A percentile compares a stretch with the other conserved stretches of the same genome.
These are phyloP conservation scores for Fraxinus nigra DNA, from an alignment of 305 asterid species.

Conservation along the genomic window DNA sequence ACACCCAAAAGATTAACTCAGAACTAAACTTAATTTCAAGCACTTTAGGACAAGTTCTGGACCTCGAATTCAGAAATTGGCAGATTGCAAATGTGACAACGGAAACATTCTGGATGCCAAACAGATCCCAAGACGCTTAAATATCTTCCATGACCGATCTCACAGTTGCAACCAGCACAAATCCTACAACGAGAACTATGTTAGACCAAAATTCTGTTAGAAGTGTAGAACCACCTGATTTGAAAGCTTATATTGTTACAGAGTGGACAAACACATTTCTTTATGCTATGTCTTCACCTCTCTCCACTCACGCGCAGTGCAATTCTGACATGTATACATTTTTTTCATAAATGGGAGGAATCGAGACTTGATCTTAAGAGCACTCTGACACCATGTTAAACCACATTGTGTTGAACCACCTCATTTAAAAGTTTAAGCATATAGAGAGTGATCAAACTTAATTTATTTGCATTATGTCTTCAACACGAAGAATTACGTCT, in stretches of 20 bases:
- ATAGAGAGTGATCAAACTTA: not conserved
- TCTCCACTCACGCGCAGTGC: not conserved
- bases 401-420: not conserved
- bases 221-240: not conserved
- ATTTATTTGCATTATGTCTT: not conserved
- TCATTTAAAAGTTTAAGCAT: not conserved
- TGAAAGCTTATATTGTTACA: not conserved
- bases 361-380: not conserved
- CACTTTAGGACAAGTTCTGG: slow-evolving; percentile 23
- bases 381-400: not conserved
- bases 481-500: not conserved
- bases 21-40: slow-evolving; percentile 7
- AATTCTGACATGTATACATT: not conserved
- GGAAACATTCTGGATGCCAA: slow-evolving; percentile 98
- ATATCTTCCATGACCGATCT: slow-evolving; percentile 80
- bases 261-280: not conserved
- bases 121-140: slow-evolving; percentile 86
- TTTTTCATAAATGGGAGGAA: not conserved
- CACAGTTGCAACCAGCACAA: slow-evolving; percentile 90
- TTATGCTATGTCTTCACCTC: not conserved
- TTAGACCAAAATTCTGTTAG: not conserved
- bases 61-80: slow-evolving; percentile 98
- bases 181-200: slow-evolving; percentile 45
- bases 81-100: slow-evolving; percentile 70
- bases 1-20: not conserved